phyloP scores from a whole-genome alignment of 2,329 filamentous ascomycete species.

The Fusarium staphyleae region DNA sequence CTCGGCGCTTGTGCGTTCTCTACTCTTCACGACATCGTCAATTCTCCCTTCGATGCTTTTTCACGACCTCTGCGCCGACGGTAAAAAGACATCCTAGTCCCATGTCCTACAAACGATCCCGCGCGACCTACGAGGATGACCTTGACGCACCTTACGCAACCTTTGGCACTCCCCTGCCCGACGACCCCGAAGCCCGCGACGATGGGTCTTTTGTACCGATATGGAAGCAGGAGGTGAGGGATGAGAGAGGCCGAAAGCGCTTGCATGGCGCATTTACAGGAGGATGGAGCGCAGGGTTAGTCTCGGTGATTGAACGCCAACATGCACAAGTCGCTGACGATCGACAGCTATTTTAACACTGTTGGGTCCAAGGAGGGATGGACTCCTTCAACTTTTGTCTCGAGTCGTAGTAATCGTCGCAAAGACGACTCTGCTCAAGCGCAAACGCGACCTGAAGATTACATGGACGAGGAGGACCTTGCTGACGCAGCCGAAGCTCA shows the following conservation, averaged over 20 bases:
- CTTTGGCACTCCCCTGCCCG: slow-evolving; percentile 86
- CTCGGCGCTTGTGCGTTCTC: slow-evolving; percentile 2
- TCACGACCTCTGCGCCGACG: slow-evolving; percentile 7
- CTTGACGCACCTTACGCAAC: slow-evolving; percentile 75
- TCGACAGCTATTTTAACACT: slow-evolving; percentile 87
- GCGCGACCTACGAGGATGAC: slow-evolving; percentile 79
- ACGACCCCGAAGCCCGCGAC: slow-evolving; percentile 79
- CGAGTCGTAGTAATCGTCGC: slow-evolving; percentile 80
- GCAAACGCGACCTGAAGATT: slow-evolving; percentile 81
- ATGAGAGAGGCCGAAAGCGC: slow-evolving; percentile 88
- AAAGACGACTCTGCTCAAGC: slow-evolving; percentile 65
- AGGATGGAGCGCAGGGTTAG: slow-evolving; percentile 93
- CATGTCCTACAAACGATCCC: slow-evolving; percentile 84
- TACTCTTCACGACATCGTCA: neutral
- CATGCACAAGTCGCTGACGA: slow-evolving; percentile 15
- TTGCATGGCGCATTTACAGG: slow-evolving; percentile 97
- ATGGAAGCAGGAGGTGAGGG: slow-evolving; percentile 98
- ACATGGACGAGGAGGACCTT: slow-evolving; percentile 97
- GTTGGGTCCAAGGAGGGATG: slow-evolving; percentile 99
- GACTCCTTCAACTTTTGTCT: slow-evolving; percentile 91
- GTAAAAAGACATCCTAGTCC: slow-evolving; percentile 15
- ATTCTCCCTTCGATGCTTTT: slow-evolving; percentile 20
- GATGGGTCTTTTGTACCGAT: slow-evolving; percentile 91
- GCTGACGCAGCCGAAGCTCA: slow-evolving; percentile 83
- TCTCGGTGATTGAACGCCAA: neutral